Evolutionary conservation across 441 rosid genomes (phyloP).

Genomic region (Adansonia gregorii): DNA sequence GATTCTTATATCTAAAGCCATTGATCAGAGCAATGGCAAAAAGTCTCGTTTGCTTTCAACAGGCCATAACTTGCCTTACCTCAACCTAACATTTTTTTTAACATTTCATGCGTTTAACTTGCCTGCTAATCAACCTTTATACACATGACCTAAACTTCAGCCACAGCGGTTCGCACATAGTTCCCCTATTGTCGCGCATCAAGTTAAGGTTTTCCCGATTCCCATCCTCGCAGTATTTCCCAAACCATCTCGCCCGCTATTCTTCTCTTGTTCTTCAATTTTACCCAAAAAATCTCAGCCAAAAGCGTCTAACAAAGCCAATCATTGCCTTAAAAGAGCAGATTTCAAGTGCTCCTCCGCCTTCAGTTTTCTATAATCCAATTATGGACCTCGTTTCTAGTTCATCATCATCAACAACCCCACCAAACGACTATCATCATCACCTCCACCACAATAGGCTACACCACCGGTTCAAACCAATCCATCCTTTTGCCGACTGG

Average conservation of each 20-base stretch:
- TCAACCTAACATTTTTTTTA: neutral
- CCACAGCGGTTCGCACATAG: too few relatives aligned
- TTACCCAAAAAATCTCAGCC: conserved; percentile 44
- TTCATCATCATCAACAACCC: conserved; percentile 38
- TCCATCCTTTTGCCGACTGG: conserved; percentile 60
- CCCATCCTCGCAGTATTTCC: conserved; percentile 33
- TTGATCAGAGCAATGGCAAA: neutral
- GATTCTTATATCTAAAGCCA: too few relatives aligned
- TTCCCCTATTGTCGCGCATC: too few relatives aligned
- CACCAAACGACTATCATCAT: conserved; percentile 22
- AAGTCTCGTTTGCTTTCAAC: neutral
- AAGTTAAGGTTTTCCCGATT: conserved; percentile 21
- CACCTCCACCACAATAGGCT: conserved; percentile 13
- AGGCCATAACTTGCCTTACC: neutral
- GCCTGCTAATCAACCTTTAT: neutral
- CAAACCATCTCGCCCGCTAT: conserved; percentile 53
- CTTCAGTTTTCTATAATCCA: neutral
- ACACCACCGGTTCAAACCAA: conserved; percentile 31
- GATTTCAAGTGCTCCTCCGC: conserved; percentile 10
- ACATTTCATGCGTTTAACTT: conserved; percentile 1
- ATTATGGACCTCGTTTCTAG: conserved; percentile 63
- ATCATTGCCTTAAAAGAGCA: neutral
- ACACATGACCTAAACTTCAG: neutral
- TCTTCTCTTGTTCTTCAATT: conserved; percentile 42
- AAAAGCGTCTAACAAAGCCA: neutral